Evolutionary conservation across 768 basidiomycete species (phyloP).

Genomic region (Tricholoma bakamatsutake): DNA sequence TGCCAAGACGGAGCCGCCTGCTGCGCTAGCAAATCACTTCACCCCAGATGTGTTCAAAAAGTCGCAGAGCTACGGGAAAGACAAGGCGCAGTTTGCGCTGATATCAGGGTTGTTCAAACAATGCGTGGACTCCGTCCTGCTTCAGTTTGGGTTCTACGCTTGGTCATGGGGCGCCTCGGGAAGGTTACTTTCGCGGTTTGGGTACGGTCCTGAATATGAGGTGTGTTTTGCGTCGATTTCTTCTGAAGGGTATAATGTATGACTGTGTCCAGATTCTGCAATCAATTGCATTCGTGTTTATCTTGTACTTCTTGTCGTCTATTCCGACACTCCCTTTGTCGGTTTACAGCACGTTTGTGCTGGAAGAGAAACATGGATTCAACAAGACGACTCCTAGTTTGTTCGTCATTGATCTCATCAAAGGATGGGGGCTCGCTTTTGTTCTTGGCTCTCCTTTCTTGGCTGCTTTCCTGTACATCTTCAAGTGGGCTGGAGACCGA

Average conservation of each 20-base stretch:
- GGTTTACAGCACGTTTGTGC: constrained; percentile 84
- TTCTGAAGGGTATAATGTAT: not conserved
- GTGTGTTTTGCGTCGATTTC: constrained; percentile 30
- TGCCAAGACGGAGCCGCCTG: constrained; percentile 66
- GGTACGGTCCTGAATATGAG: constrained; percentile 69
- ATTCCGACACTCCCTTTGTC: constrained; percentile 71
- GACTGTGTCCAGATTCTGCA: constrained; percentile 58
- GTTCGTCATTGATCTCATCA: constrained; percentile 76
- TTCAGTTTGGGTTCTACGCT: constrained; percentile 75
- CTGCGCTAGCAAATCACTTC: constrained; percentile 65
- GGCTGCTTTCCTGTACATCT: constrained; percentile 80
- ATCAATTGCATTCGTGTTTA: constrained; percentile 70
- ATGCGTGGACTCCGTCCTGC: constrained; percentile 56
- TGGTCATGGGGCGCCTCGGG: constrained; percentile 78
- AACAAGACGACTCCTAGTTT: constrained; percentile 84
- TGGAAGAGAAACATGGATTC: constrained; percentile 95
- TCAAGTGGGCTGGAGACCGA: constrained; percentile 88
- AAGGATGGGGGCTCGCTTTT: constrained; percentile 68
- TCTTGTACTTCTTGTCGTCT: constrained; percentile 61
- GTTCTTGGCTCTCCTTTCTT: constrained; percentile 82
- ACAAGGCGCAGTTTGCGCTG: constrained; percentile 83
- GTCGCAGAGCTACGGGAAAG: constrained; percentile 85
- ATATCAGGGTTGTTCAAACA: constrained; percentile 73
- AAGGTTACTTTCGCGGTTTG: constrained; percentile 38
- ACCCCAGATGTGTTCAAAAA: constrained; percentile 71